Conservation (phyloP, 441 rosid species). For the Erodium trifolium region DNA sequence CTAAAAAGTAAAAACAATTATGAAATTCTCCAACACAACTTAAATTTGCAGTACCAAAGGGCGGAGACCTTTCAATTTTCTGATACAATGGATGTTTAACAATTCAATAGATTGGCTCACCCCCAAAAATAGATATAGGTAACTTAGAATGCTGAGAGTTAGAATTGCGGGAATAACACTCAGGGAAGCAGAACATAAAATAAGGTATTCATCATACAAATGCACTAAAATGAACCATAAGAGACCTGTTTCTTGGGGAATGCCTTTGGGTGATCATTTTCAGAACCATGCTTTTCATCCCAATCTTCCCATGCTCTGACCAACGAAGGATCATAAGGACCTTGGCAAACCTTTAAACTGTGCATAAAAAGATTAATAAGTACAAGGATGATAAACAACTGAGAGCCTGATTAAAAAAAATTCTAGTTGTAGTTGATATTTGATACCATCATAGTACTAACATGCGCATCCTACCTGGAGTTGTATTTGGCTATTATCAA, state of each 20-base stretch:
- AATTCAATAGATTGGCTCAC: neutral
- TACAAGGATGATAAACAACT: neutral
- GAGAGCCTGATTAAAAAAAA: neutral
- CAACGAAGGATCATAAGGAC: conserved; percentile 61
- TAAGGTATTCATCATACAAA: neutral
- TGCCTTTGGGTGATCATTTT: conserved; percentile 80
- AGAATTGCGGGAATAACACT: neutral
- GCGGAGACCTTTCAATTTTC: neutral
- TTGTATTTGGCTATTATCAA: neutral
- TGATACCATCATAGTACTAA: neutral
- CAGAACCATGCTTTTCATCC: conserved; percentile 74
- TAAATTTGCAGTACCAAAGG: neutral
- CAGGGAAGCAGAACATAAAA: conserved; percentile 4
- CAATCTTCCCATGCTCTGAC: conserved; percentile 88
- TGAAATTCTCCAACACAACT: neutral
- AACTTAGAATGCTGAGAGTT: neutral
- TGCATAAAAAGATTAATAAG: conserved; percentile 15
- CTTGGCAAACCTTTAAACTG: conserved; percentile 84
- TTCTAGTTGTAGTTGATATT: neutral
- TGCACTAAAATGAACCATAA: conserved; percentile 15
- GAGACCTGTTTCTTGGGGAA: conserved; percentile 79
- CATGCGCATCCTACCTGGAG: too few species aligned
- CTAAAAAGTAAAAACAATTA: neutral
- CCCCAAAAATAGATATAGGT: neutral
- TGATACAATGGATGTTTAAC: neutral